A percentile compares a stretch with the other conserved stretches of the same genome.
Evolutionary conservation across 192 early-diverging fungal species (phyloP).

Genomic region (Backusella tarrabulga): DNA sequence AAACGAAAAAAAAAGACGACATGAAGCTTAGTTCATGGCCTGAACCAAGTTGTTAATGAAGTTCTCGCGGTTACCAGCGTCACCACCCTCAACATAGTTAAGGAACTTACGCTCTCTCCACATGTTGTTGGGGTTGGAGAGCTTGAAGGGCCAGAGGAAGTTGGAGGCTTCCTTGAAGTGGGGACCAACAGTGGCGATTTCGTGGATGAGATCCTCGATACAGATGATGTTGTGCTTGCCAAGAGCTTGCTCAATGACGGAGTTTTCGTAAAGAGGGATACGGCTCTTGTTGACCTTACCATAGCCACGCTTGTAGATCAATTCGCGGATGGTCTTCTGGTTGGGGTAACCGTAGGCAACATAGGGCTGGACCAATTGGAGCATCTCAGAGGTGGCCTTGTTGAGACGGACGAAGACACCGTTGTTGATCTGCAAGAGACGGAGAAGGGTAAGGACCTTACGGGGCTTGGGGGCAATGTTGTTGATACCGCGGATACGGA

Average conservation of each 20-base stretch:
- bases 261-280: constrained; percentile 95
- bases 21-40: constrained; percentile 90
- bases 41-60: constrained; percentile 96
- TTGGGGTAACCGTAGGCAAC: constrained; percentile 94
- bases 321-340: constrained; percentile 96
- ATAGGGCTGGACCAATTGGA: constrained; percentile 95
- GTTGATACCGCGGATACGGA: constrained; percentile 99
- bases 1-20: not conserved
- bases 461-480: constrained; percentile 98
- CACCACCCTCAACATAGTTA: constrained; percentile 98
- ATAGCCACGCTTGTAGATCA: constrained; percentile 71
- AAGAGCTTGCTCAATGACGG: constrained; percentile 88
- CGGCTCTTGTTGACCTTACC: too few relatives aligned
- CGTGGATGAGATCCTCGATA: constrained; percentile 97
- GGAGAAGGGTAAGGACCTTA: constrained; percentile 98
- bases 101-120: constrained; percentile 90
- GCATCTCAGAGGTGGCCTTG: constrained; percentile 96
- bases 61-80: constrained; percentile 95
- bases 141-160: constrained; percentile 99
- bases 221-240: constrained; percentile 97
- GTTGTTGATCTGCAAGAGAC: constrained; percentile 99
- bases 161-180: constrained; percentile 93
- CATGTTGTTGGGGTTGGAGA: constrained; percentile 97
- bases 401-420: constrained; percentile 94
- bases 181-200: constrained; percentile 97